Percentiles rank a stretch among this genome's conserved stretches.
Conservation (phyloP, 2,329 filamentous ascomycete species). For the Leptographium radiaticola region DNA sequence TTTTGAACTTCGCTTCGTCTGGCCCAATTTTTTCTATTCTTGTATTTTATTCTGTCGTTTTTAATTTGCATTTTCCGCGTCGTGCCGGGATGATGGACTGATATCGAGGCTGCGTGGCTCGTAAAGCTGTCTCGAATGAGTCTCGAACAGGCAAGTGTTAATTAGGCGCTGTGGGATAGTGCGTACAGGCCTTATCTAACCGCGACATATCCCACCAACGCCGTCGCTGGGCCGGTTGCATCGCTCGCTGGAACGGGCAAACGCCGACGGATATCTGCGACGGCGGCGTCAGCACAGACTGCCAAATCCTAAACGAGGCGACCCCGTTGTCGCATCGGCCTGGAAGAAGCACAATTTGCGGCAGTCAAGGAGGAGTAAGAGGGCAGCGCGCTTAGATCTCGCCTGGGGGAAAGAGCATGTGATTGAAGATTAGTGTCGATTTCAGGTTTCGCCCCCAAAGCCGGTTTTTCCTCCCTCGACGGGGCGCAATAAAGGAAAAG, state of each 20-base stretch:
- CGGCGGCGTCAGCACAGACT: not conserved
- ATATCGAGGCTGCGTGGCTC: not conserved
- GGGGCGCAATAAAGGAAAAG: not conserved
- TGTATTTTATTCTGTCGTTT: not conserved
- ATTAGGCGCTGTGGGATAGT: not conserved
- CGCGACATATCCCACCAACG: not conserved
- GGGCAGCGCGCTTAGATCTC: not conserved
- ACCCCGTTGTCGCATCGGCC: not conserved
- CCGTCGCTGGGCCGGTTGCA: not conserved
- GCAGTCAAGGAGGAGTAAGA: not conserved
- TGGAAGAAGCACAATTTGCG: not conserved
- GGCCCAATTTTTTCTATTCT: not conserved
- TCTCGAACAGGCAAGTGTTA: not conserved
- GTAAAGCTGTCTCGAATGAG: not conserved
- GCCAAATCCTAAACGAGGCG: not conserved
- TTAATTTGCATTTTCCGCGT: not conserved
- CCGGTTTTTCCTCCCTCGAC: not conserved
- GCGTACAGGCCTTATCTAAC: not conserved
- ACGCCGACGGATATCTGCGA: not conserved
- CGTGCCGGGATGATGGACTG: not conserved
- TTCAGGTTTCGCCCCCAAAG: not conserved
- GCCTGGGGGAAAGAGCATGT: not conserved
- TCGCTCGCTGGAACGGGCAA: not conserved
- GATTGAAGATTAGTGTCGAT: not conserved
- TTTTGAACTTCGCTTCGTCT: not conserved